Evolutionary conservation across 2,329 filamentous ascomycete species (phyloP), one percentile per base, ranked within the genome.

Genomic region (Bertia moriformis): DNA sequence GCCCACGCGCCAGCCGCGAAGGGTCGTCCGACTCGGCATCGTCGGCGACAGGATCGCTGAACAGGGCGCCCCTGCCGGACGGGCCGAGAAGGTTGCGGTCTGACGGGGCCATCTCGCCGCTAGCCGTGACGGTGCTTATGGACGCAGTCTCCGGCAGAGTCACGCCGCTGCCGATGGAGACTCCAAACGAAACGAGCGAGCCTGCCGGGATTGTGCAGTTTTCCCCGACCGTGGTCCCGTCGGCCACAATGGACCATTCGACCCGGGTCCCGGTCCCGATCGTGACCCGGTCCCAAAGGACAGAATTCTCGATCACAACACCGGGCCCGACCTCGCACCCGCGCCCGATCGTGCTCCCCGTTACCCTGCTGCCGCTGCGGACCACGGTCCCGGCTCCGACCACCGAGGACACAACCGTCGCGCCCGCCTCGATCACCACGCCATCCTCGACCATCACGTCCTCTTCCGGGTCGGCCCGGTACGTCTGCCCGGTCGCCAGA

Each of bases 291-390:
- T 95, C 84, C 88, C 89, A 96, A 45, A 98, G 74, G 49, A 86
- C 89, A 17, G 84, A 81, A 47, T 85, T 71, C 38, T 83, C 70
- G 43, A 98, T 75, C 27, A 66, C 71, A 19, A 91, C 88, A 46
- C 91, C 83, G 47, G 74, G 78, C 4, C 91, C 91, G 47, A 98
- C 91, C 46, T 76, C 78, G 59, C 89, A 96, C 46, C 83, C 71
- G 43, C 82, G 73, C 20, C 91, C 91, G 43, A 98, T 77, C 37
- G 91, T 74, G 50, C 82, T 88, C 57, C 82, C 82, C 5, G 67
- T 67, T 20, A 98, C 71, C 1, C 64, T 68, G 46, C 72, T 83
- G 35, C 75, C 73, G 18, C 83, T 73, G 4, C 83, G 87, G 40
- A 98, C 71, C 41, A 69, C 78, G 1, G 83, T 86, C 38, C 78